Evolutionary conservation across 139 green algal genomes (phyloP).

Genomic region (Haematococcus lacustris): DNA sequence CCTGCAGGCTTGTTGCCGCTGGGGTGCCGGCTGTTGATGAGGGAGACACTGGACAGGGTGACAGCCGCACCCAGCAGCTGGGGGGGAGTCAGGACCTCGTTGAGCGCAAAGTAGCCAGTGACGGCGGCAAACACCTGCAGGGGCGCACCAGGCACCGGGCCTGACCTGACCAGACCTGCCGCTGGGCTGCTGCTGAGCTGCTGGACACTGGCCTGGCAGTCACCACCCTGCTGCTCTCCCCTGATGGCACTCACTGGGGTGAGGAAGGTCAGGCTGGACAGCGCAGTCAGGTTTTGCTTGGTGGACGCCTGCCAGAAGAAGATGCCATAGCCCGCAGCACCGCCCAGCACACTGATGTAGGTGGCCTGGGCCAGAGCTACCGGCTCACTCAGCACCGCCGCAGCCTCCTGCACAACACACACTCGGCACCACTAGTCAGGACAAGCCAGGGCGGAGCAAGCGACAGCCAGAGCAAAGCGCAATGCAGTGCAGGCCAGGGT

Average conservation of each 20-base stretch:
- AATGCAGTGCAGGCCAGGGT: neutral
- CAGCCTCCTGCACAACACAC: too few species aligned
- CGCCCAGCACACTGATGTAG: conserved; percentile 87
- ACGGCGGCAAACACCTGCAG: conserved; percentile 35
- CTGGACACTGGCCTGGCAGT: too few species aligned
- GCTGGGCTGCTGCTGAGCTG: too few species aligned
- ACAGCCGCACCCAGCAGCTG: conserved; percentile 81
- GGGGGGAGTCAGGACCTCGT: conserved; percentile 71
- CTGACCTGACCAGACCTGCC: too few species aligned
- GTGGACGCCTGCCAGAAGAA: conserved; percentile 70
- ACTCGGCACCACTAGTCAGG: too few species aligned
- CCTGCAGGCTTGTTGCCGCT: neutral
- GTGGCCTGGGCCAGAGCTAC: conserved; percentile 28
- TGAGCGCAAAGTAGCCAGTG: conserved; percentile 67
- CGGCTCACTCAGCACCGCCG: neutral
- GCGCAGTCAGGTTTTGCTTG: conserved; percentile 78
- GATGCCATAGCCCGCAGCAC: conserved; percentile 82
- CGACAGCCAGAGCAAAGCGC: too few species aligned
- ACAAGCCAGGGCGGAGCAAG: too few species aligned
- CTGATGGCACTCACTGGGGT: conserved; percentile 96
- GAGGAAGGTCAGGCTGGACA: conserved; percentile 92
- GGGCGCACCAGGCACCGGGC: too few species aligned
- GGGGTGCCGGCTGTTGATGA: conserved; percentile 42
- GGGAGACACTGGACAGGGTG: conserved; percentile 75
- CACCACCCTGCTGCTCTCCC: too few species aligned